Conservation (phyloP, 2,329 filamentous ascomycete species). For the Bipolaris oryzae region DNA sequence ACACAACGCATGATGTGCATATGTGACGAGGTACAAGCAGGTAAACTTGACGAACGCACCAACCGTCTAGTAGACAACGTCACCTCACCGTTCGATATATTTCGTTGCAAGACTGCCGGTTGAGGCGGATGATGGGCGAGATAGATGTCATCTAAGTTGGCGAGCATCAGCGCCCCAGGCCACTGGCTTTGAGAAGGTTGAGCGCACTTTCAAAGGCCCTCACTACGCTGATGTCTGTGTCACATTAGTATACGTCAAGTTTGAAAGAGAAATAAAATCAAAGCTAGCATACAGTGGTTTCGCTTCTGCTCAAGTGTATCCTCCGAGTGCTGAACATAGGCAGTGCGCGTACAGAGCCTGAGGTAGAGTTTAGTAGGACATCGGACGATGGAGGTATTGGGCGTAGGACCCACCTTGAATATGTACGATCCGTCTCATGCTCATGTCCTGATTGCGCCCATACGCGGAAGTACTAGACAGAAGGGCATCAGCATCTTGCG, state of each 20-base stretch:
- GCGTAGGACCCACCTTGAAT: conserved; percentile 66
- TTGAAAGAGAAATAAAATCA: not conserved
- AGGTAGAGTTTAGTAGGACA: not conserved
- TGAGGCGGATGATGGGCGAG: conserved; percentile 21
- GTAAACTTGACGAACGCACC: not conserved
- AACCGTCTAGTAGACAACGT: not conserved
- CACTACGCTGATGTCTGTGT: conserved; percentile 54
- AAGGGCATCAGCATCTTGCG: conserved; percentile 12
- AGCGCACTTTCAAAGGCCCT: conserved; percentile 58
- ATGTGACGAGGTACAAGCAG: conserved; percentile 6
- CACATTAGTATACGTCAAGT: not conserved
- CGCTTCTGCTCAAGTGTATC: conserved; percentile 73
- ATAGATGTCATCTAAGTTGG: conserved; percentile 31
- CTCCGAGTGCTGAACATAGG: conserved; percentile 77
- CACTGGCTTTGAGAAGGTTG: conserved; percentile 46
- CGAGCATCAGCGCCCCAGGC: conserved; percentile 36
- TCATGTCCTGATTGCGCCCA: conserved; percentile 77
- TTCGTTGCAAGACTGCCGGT: not conserved
- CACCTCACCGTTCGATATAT: not conserved
- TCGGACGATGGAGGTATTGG: not conserved
- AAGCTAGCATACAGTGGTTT: conserved; percentile 71
- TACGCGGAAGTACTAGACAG: conserved; percentile 72
- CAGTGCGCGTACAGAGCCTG: conserved; percentile 78
- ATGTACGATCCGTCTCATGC: conserved; percentile 77
- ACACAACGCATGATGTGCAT: conserved; percentile 25